A percentile compares a stretch with the other conserved stretches of the same genome.
Conservation (phyloP, 345 rosid species). For the Moricandia arvensis region DNA sequence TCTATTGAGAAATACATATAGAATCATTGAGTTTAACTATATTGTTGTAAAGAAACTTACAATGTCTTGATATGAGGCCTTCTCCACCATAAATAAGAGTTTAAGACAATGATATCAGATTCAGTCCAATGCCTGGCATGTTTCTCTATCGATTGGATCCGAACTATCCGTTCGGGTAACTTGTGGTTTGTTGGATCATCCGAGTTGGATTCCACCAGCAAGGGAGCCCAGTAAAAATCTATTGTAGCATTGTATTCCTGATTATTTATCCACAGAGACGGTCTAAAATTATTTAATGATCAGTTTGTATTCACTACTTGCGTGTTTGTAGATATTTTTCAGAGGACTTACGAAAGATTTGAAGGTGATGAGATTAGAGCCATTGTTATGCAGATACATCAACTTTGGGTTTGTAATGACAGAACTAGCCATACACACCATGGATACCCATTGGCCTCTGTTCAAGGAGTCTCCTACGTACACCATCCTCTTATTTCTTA, state of each 20-base stretch:
- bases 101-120: constrained; percentile 69
- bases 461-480: constrained; percentile 92
- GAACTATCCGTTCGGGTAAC: constrained; percentile 63
- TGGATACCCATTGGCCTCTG: constrained; percentile 92
- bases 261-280: background rate
- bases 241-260: constrained; percentile 84
- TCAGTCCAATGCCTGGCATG: constrained; percentile 83
- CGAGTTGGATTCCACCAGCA: constrained; percentile 90
- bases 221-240: constrained; percentile 91
- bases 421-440: constrained; percentile 79
- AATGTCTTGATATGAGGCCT: constrained; percentile 59
- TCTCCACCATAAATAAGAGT: constrained; percentile 97
- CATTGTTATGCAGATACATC: constrained; percentile 62
- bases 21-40: background rate
- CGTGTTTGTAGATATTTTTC: background rate
- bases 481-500: constrained; percentile 88
- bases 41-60: constrained; percentile 49
- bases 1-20: background rate
- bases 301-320: background rate
- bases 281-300: background rate
- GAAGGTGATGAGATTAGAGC: constrained; percentile 54
- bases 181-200: constrained; percentile 79
- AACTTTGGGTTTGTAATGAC: constrained; percentile 45
- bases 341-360: constrained; percentile 44
- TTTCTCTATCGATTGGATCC: constrained; percentile 73